Conservation (phyloP, 768 basidiomycete species). For the Aureoboletus auriporus region DNA sequence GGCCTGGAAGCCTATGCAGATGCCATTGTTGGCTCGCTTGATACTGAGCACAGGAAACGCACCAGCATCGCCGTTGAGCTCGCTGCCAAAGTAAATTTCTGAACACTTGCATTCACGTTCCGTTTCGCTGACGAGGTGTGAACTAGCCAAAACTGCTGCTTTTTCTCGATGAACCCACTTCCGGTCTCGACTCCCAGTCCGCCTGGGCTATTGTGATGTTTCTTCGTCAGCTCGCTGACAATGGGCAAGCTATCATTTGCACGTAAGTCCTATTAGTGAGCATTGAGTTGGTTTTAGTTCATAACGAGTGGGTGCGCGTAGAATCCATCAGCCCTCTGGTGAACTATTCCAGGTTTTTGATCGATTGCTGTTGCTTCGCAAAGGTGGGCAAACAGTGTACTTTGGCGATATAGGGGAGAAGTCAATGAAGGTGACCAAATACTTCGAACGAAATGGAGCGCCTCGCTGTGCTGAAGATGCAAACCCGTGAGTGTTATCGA, state of each 20-base stretch:
- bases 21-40: constrained; percentile 63
- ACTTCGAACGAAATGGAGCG: constrained; percentile 71
- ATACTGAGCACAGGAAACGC: constrained; percentile 72
- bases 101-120: constrained; percentile 10
- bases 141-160: constrained; percentile 67
- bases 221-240: constrained; percentile 69
- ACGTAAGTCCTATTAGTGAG: constrained; percentile 45
- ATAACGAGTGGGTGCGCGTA: neutral
- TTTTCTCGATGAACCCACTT: constrained; percentile 88
- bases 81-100: constrained; percentile 57
- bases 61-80: constrained; percentile 87
- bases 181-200: constrained; percentile 82
- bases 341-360: constrained; percentile 84
- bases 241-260: constrained; percentile 86
- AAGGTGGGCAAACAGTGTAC: constrained; percentile 70
- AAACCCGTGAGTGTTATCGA: constrained; percentile 51
- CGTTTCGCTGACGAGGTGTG: constrained; percentile 35
- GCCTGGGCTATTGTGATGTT: constrained; percentile 82
- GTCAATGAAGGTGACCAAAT: constrained; percentile 61
- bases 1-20: constrained; percentile 64
- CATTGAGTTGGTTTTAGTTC: neutral
- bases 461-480: constrained; percentile 57
- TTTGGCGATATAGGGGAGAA: constrained; percentile 65
- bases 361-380: constrained; percentile 66
- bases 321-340: constrained; percentile 60